Conservation (phyloP, 2,329 filamentous ascomycete species). For the Uncinocarpus reesii region DNA sequence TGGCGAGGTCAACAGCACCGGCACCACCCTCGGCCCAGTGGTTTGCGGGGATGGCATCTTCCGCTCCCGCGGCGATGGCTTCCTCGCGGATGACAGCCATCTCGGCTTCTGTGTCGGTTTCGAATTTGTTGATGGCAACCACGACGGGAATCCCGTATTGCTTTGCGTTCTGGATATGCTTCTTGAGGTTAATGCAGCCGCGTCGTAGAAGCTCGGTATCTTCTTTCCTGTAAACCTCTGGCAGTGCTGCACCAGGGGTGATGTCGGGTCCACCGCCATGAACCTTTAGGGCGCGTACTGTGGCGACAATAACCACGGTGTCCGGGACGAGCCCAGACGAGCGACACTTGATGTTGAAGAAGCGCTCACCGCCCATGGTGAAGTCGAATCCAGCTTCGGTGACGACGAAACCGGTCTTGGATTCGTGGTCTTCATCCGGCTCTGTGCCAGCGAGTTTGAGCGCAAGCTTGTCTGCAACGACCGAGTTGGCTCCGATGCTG, state of each 20-base stretch:
- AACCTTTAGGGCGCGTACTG: slow-evolving; percentile 89
- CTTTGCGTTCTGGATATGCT: slow-evolving; percentile 87
- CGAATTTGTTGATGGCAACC: slow-evolving; percentile 94
- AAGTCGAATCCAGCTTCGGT: slow-evolving; percentile 98
- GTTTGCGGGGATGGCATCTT: slow-evolving; percentile 85
- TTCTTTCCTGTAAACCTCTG: slow-evolving; percentile 82
- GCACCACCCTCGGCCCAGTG: slow-evolving; percentile 95
- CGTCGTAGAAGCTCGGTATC: slow-evolving; percentile 82
- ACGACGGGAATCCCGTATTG: slow-evolving; percentile 86
- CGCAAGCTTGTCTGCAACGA: slow-evolving; percentile 88
- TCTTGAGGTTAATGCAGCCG: slow-evolving; percentile 87
- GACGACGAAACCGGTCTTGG: slow-evolving; percentile 83
- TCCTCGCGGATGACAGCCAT: slow-evolving; percentile 83
- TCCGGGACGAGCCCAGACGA: slow-evolving; percentile 87
- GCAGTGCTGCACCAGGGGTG: slow-evolving; percentile 71
- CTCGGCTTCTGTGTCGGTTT: slow-evolving; percentile 87
- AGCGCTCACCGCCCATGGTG: slow-evolving; percentile 97
- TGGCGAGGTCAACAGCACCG: slow-evolving; percentile 79
- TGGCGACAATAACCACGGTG: slow-evolving; percentile 88
- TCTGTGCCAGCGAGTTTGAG: slow-evolving; percentile 94
- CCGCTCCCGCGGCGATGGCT: slow-evolving; percentile 79
- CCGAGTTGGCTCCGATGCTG: slow-evolving; percentile 90
- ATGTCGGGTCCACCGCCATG: slow-evolving; percentile 96
- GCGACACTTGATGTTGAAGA: slow-evolving; percentile 99
- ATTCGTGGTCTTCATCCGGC: slow-evolving; percentile 69